phyloP scores from a whole-genome alignment of 1,139 yeast species.

The Pichia sp. region DNA sequence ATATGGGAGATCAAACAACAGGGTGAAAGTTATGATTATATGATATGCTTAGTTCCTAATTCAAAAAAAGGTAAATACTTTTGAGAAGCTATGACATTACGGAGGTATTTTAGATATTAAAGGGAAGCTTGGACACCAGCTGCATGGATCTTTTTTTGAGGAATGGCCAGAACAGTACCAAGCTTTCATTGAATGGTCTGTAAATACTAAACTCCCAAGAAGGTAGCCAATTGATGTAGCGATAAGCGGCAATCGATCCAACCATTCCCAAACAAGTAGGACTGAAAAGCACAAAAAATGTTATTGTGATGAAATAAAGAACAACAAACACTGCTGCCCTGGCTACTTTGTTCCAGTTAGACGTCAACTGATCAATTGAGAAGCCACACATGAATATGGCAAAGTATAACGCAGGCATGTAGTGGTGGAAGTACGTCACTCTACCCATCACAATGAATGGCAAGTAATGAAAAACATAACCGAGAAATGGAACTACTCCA shows the following conservation, averaged over 20 bases:
- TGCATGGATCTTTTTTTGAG: not conserved
- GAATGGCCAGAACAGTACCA: not conserved
- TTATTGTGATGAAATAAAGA: slow-evolving; percentile 51
- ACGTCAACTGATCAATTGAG: slow-evolving; percentile 44
- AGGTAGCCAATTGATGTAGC: slow-evolving; percentile 68
- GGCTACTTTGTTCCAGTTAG: not conserved
- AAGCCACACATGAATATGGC: slow-evolving; percentile 65
- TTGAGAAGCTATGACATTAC: too few species aligned
- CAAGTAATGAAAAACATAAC: slow-evolving; percentile 67
- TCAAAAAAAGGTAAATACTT: too few species aligned
- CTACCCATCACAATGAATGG: slow-evolving; percentile 80
- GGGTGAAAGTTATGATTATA: too few species aligned
- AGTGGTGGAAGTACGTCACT: slow-evolving; percentile 80
- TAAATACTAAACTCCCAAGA: slow-evolving; percentile 55
- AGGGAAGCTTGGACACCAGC: not conserved
- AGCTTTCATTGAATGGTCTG: slow-evolving; percentile 11
- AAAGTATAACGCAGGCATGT: slow-evolving; percentile 75
- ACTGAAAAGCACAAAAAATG: slow-evolving; percentile 69
- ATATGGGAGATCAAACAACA: not conserved
- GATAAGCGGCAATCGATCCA: slow-evolving; percentile 63
- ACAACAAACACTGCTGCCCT: slow-evolving; percentile 34
- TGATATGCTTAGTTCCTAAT: too few species aligned
- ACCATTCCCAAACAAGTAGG: slow-evolving; percentile 85
- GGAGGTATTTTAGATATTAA: not conserved
- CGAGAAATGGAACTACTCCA: slow-evolving; percentile 60